A percentile compares a stretch with the other conserved stretches of the same genome.
phyloP scores from a whole-genome alignment of 768 basidiomycete species.

The Calocera cornea region DNA sequence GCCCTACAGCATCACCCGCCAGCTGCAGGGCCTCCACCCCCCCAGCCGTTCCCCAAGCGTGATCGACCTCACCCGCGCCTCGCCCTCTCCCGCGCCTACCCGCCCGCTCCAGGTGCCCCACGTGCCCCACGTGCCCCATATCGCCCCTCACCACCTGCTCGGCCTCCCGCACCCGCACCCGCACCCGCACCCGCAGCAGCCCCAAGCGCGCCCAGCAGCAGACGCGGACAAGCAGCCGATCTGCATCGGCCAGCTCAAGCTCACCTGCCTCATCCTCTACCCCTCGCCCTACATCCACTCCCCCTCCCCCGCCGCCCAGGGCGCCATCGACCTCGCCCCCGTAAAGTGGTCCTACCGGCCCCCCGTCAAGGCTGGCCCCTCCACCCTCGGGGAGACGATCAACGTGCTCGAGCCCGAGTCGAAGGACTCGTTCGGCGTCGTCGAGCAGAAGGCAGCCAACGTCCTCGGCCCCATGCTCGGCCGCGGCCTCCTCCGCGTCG shows the following conservation, averaged over 20 bases:
- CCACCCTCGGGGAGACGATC: conserved; percentile 46
- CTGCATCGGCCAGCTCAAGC: conserved; percentile 75
- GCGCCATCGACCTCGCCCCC: neutral
- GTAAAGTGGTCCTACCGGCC: conserved; percentile 24
- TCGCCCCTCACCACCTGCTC: too few species aligned
- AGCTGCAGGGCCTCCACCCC: neutral
- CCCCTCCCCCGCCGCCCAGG: conserved; percentile 25
- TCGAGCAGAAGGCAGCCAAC: conserved; percentile 75
- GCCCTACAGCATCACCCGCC: neutral
- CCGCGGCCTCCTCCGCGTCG: conserved; percentile 67
- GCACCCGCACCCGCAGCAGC: neutral
- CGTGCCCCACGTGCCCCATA: neutral
- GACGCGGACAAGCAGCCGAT: conserved; percentile 22
- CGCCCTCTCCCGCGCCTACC: neutral
- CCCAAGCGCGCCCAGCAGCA: neutral
- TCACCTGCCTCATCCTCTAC: conserved; percentile 75
- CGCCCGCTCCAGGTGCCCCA: neutral
- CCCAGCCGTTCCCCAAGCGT: neutral
- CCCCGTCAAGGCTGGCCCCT: conserved; percentile 48
- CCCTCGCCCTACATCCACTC: conserved; percentile 52
- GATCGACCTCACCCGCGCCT: conserved; percentile 1
- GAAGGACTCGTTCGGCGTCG: conserved; percentile 63
- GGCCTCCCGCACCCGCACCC: neutral
- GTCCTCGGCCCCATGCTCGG: conserved; percentile 71
- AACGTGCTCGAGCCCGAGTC: conserved; percentile 52